Percentiles rank a stretch among this genome's conserved stretches.
These are phyloP conservation scores for Pseudohyphozyma bogoriensis DNA, from an alignment of 768 basidiomycete genomes.

Conservation along the genomic window DNA sequence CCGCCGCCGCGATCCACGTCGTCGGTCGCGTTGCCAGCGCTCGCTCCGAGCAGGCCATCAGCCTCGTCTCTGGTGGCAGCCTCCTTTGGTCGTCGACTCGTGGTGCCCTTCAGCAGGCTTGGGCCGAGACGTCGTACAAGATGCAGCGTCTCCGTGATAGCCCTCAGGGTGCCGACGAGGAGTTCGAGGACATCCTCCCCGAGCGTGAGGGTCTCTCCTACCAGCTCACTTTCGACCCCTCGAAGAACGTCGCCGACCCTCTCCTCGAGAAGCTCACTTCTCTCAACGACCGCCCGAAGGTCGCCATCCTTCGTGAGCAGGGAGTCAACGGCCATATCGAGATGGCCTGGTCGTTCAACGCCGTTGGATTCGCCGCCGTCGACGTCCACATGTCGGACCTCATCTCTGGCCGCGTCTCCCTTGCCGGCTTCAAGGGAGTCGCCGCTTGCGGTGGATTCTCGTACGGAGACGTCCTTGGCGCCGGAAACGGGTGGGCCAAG, in stretches of 20 bases:
- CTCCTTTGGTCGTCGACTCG: constrained; percentile 59
- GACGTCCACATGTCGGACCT: constrained; percentile 99
- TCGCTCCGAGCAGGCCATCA: constrained; percentile 51
- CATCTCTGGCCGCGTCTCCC: constrained; percentile 55
- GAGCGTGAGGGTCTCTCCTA: constrained; percentile 60
- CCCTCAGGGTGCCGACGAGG: constrained; percentile 62
- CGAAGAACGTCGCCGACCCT: constrained; percentile 34
- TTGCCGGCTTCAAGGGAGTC: constrained; percentile 68
- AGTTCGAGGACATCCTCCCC: constrained; percentile 60
- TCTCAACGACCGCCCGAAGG: constrained; percentile 56
- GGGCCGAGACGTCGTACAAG: constrained; percentile 88
- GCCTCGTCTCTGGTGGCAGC: constrained; percentile 47
- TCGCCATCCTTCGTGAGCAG: constrained; percentile 93
- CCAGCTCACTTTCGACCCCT: constrained; percentile 53
- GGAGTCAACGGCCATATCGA: constrained; percentile 97
- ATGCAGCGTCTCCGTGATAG: constrained; percentile 89
- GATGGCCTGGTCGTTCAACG: constrained; percentile 96
- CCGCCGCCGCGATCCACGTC: constrained; percentile 60
- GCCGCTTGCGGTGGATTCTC: constrained; percentile 98
- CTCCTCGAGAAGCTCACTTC: constrained; percentile 35
- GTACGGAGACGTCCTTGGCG: constrained; percentile 94
- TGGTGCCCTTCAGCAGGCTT: constrained; percentile 62
- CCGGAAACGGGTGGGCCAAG: constrained; percentile 95
- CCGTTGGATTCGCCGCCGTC: constrained; percentile 85
- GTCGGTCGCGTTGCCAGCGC: constrained; percentile 56